Evolutionary conservation across 257 asterid species (phyloP), one percentile per base, ranked within the genome.

Genomic region (Plectranthus barbatus): DNA sequence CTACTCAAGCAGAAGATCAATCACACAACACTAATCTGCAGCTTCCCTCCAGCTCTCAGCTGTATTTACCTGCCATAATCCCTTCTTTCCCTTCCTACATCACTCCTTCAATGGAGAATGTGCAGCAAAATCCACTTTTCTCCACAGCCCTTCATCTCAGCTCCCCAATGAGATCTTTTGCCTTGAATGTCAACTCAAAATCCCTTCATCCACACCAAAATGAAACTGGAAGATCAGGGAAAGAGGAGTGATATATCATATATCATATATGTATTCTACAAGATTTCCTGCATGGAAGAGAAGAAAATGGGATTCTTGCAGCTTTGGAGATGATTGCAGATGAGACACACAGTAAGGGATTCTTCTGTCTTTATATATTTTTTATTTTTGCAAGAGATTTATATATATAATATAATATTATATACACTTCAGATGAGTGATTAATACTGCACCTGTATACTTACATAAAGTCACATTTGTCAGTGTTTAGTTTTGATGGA

Each of bases 41-140:
- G 14, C 23, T 31, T 17, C 60, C 60, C 29, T 54, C 42, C 3
- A 55, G 4, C 24, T 56, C 62, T 11, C 62, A 56, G 13, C 36
- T 58, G 20, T 58, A 19, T 9, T 58, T 58, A 4, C 48, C 62
- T 12, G 4, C 46, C 2, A 13, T 9, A 0, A 37, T 56, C 17
- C 62, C 62, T 39, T 47, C 64, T 21, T 58, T 58, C 4, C 34
- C 62, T 56, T 23, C 62, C 2, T 56, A 56, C 34, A 36, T 56
- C 7, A 4, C 62, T 56, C 51, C 64, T 39, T 21, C 51, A 54
- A 54, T 54, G 37, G 37, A 56, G 44, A 31, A 54, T 29, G 20
- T 36, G 49, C 49, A 57, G 20, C 64, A 58, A 11, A 58, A 58
- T 21, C 64, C 45, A 1, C 37, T 47, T 11, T 58, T 58, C 14